These are phyloP conservation scores for Aureobasidium mangrovei DNA, from an alignment of 2,329 filamentous ascomycete species.

Conservation along the genomic window DNA sequence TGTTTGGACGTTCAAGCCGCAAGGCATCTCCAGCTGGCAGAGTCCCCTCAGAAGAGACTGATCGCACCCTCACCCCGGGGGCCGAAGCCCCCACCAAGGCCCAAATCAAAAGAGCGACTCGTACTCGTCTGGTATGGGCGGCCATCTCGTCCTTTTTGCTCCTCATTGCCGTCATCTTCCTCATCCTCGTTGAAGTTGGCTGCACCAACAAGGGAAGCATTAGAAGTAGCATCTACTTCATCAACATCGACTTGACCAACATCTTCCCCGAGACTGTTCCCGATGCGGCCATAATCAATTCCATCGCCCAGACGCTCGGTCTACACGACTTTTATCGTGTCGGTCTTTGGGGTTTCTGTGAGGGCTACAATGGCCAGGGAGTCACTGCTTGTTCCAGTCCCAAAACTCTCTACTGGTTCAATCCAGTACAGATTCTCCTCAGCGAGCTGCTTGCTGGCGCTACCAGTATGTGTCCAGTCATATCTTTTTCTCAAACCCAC, in stretches of 20 bases:
- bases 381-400: constrained; percentile 69
- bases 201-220: constrained; percentile 54
- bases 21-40: constrained; percentile 2
- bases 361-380: constrained; percentile 68
- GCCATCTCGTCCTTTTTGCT: constrained; percentile 60
- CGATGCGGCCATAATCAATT: constrained; percentile 70
- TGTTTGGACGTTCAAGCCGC: constrained; percentile 26
- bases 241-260: constrained; percentile 72
- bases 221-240: constrained; percentile 68
- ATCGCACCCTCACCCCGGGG: constrained; percentile 21
- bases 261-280: constrained; percentile 67
- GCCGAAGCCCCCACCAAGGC: constrained; percentile 26
- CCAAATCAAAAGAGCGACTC: constrained; percentile 41
- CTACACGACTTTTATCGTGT: constrained; percentile 93
- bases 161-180: constrained; percentile 64
- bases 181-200: constrained; percentile 73
- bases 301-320: constrained; percentile 74
- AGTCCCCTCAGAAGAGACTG: constrained; percentile 17
- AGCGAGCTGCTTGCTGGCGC: constrained; percentile 74
- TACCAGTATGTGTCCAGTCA: constrained; percentile 45
- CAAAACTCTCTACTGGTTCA: constrained; percentile 74
- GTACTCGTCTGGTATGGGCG: constrained; percentile 51
- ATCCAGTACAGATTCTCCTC: constrained; percentile 73
- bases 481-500: not conserved
- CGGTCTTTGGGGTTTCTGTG: constrained; percentile 85